Evolutionary conservation across 768 basidiomycete species (phyloP), one percentile per base, ranked within the genome.

Genomic region (Leccinum uliginosum): DNA sequence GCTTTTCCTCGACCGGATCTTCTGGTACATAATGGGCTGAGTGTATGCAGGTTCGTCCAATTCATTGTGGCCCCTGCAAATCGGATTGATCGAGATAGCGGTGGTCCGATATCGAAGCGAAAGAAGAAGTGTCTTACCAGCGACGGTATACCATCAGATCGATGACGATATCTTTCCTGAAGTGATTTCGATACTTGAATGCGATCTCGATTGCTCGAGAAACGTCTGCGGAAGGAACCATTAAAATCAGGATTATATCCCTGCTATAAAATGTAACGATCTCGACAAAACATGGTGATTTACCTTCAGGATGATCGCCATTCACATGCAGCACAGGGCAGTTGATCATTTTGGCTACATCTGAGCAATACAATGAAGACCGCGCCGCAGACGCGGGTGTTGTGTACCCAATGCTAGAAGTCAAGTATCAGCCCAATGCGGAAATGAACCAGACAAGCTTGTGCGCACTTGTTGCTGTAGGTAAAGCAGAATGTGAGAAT

Each of bases 251-350:
- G 24, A 50, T 26, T n/a, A 23, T 29, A 19, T 29, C 15, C 17
- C 35, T 29, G 14, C 3, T 2, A 2, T 12, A 26, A 26, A 4
- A 26, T 27, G 48, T 30, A 49, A 14, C 15, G 11, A 19, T 51
- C 27, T 34, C 32, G 14, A 11, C 19, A 14, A 5, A 45, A 57
- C 21, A 40, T 1, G 1, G 8, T 32, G 21, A 27, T 24, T 51
- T 46, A 75, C 90, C 91, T 80, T 96, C 92, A 0, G 92, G 91
- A 68, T 87, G 76, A 68, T 97, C 94, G 6, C 93, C 93, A 60
- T 95, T 97, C 57, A 94, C 91, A 59, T 96, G 94, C 19, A 96
- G 68, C 4, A 95, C 83, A 1, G 93, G 94, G 0, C 90, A 85
- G 56, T 91, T 87, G 62, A 94, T 86, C 87, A 91, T 91, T 73